phyloP scores from a whole-genome alignment of 2,329 filamentous ascomycete species.

The Trichoderma oligosporum region DNA sequence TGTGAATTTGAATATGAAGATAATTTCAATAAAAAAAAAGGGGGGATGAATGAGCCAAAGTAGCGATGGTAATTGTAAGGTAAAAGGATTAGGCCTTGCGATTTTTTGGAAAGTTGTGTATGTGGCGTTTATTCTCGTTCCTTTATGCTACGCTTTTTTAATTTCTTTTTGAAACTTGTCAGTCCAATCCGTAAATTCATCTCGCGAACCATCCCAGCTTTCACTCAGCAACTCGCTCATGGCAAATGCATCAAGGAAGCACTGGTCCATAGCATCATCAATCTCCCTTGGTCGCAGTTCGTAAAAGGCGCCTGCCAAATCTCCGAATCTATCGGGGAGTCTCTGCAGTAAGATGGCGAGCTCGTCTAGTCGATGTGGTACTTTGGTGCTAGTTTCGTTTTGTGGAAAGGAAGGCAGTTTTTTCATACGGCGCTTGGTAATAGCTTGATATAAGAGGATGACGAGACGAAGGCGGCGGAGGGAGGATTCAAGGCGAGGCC shows the following conservation, averaged over 20 bases:
- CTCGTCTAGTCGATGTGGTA: constrained; percentile 50
- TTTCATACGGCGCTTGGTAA: constrained; percentile 66
- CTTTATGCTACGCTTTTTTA: constrained; percentile 36
- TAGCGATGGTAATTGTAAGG: neutral
- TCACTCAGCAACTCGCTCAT: constrained; percentile 53
- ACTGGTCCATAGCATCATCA: constrained; percentile 54
- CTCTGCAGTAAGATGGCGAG: constrained; percentile 53
- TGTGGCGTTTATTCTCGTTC: too few relatives aligned
- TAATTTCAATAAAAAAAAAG: too few relatives aligned
- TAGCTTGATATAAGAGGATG: constrained; percentile 63
- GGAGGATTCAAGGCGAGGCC: constrained; percentile 60
- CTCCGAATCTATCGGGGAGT: constrained; percentile 65
- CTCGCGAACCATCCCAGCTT: constrained; percentile 61
- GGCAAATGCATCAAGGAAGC: constrained; percentile 56
- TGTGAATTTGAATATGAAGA: too few relatives aligned
- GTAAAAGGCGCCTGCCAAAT: constrained; percentile 70
- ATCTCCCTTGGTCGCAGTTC: constrained; percentile 58
- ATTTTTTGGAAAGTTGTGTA: too few relatives aligned
- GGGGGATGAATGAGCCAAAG: neutral
- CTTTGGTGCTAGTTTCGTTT: constrained; percentile 27
- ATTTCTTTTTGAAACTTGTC: constrained; percentile 53
- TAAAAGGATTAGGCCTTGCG: too few relatives aligned
- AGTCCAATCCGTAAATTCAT: constrained; percentile 79
- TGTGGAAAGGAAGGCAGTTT: constrained; percentile 46
- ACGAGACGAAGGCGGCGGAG: constrained; percentile 64